These are phyloP conservation scores for Fagopyrum esculentum DNA, from an alignment of 148 eudicot species.

Conservation along the genomic window DNA sequence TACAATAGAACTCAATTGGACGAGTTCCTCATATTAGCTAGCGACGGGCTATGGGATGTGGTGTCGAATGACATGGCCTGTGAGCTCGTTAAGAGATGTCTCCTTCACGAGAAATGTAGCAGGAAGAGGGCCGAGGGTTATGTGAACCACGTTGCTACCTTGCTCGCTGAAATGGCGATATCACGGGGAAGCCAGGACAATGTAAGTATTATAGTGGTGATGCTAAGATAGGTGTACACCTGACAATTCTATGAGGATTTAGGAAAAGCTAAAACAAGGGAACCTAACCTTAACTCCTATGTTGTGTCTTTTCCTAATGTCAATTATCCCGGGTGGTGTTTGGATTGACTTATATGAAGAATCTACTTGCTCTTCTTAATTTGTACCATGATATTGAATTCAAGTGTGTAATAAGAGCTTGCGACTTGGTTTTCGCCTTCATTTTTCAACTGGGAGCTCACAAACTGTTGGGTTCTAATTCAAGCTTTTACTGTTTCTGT, in stretches of 20 bases:
- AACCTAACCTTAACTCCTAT: background rate
- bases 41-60: conserved; percentile 50
- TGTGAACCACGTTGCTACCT: conserved; percentile 18
- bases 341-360: background rate
- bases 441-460: no score
- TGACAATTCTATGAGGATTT: background rate
- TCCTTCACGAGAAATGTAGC: background rate
- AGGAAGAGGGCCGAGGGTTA: conserved; percentile 2
- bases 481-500: no score
- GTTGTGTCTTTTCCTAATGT: background rate
- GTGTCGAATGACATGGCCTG: conserved; percentile 39
- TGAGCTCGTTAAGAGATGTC: conserved; percentile 16
- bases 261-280: background rate
- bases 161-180: conserved; percentile 26
- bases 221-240: background rate
- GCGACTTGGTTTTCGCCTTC: background rate
- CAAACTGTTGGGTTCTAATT: no score
- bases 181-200: conserved; percentile 35
- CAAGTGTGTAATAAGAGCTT: background rate
- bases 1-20: conserved; percentile 19
- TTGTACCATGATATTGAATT: background rate
- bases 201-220: conserved; percentile 33
- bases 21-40: conserved; percentile 41
- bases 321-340: background rate
- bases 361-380: background rate